phyloP scores from a whole-genome alignment of 345 rosid species.

The Aquilaria yunnanensis region DNA sequence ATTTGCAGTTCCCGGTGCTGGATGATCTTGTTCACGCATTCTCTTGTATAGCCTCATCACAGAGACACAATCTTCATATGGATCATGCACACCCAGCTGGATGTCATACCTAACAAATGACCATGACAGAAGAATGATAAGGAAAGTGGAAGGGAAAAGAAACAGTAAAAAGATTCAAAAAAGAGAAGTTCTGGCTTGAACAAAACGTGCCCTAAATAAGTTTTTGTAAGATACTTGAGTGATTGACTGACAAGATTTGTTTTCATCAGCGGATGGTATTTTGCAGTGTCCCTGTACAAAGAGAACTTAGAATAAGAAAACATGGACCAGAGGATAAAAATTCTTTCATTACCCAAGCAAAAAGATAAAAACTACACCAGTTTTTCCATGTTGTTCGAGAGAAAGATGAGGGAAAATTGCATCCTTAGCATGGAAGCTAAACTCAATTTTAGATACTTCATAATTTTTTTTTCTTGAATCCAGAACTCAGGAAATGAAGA shows the following conservation, averaged over 20 bases:
- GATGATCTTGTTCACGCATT: constrained; percentile 50
- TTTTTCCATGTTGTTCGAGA: not conserved
- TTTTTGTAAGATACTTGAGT: constrained; percentile 56
- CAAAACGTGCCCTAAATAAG: constrained; percentile 58
- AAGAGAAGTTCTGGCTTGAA: not conserved
- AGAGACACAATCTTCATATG: constrained; percentile 65
- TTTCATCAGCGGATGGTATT: constrained; percentile 64
- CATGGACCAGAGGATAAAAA: not conserved
- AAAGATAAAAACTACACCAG: not conserved
- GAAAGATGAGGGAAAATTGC: not conserved
- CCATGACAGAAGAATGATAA: not conserved
- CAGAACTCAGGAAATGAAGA: too few relatives aligned
- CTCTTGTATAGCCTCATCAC: constrained; percentile 72
- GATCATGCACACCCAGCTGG: constrained; percentile 49
- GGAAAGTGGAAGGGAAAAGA: not conserved
- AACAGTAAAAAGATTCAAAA: not conserved
- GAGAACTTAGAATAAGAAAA: not conserved
- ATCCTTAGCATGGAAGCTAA: not conserved
- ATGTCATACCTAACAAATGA: constrained; percentile 45
- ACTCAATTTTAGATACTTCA: too few relatives aligned
- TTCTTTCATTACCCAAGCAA: not conserved
- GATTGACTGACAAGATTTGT: constrained; percentile 76
- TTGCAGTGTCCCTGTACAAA: constrained; percentile 65
- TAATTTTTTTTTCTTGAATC: too few relatives aligned
- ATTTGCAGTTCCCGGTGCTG: constrained; percentile 14